Evolutionary conservation across 441 rosid genomes (phyloP), one percentile per base, ranked within the genome.

Genomic region (Eutrema salsugineum): DNA sequence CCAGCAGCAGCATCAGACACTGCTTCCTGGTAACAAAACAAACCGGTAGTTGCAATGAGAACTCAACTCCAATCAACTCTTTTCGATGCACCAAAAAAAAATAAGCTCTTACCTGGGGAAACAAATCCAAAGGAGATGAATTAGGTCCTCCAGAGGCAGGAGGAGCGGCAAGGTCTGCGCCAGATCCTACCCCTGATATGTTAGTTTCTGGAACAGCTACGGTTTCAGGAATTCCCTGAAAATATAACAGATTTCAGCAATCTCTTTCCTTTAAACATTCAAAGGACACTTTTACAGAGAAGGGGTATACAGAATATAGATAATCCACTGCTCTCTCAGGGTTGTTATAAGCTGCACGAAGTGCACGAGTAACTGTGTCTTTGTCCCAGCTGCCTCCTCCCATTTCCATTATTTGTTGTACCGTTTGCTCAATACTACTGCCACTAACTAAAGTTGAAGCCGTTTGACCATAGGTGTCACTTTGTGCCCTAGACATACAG

Each of bases 241-340:
- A 70, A 71, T 57, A 65, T 70, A 84, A 73, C 7, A 66, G 27
- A 38, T 1, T 14, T 73, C 66, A 38, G 44, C 49, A 46, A n/a
- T 10, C 38, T 24, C 53, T 6, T 14, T 55, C 51, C 53, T 19
- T 42, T 42, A 30, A 43, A 67, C 83, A 56, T 17, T 72, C 17
- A 46, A 49, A 64, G 43, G 14, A 56, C 43, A 27, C 59, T 58
- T 48, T 47, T 19, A 55, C 46, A 36, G 51, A 58, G 33, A 56
- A 56, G 43, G 35, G 65, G 50, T 87, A 59, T 86, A 95, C 99
- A 44, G 97, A 86, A 70, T 93, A 95, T 47, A 95, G 78, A 79
- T 96, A 96, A 80, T 93, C 97, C 73, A 96, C 96, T 28, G 99
- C 99, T 70, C 98, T 81, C 84, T 93, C 99, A 12, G 94, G 97